A percentile compares a stretch with the other conserved stretches of the same genome.
These are phyloP conservation scores for Botrytis medusae DNA, from an alignment of 2,329 filamentous ascomycete species.

Conservation along the genomic window DNA sequence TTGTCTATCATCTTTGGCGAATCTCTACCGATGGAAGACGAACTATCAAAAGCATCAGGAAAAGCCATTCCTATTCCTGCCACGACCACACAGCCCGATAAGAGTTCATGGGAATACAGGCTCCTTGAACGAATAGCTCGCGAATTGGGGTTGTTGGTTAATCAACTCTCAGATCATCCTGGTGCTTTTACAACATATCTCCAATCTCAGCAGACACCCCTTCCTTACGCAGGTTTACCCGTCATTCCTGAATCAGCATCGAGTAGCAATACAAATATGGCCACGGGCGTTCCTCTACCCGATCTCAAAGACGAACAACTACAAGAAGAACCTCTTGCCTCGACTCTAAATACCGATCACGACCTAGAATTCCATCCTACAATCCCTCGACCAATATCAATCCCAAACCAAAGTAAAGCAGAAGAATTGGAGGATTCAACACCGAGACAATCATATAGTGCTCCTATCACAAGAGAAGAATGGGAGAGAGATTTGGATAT, in stretches of 20 bases:
- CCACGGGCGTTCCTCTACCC: neutral
- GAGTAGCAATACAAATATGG: neutral
- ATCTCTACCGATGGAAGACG: conserved; percentile 55
- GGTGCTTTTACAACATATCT: conserved; percentile 85
- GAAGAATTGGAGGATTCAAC: conserved; percentile 28
- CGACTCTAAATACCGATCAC: conserved; percentile 20
- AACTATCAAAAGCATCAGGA: conserved; percentile 36
- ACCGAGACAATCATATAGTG: conserved; percentile 25
- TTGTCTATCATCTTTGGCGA: conserved; percentile 88
- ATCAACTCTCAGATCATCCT: conserved; percentile 81
- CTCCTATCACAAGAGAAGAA: conserved; percentile 44
- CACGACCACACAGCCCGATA: conserved; percentile 31
- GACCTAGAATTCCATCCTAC: conserved; percentile 30
- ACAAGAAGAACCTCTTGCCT: conserved; percentile 29
- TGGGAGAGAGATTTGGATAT: conserved; percentile 94
- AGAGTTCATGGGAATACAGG: conserved; percentile 68
- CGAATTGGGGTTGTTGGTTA: conserved; percentile 81
- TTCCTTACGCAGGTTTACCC: conserved; percentile 78
- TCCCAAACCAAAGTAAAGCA: conserved; percentile 24
- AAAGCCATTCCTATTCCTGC: conserved; percentile 23
- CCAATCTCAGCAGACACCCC: conserved; percentile 60
- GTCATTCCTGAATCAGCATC: conserved; percentile 54
- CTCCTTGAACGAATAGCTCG: conserved; percentile 81
- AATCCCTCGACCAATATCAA: conserved; percentile 29
- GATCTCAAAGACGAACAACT: conserved; percentile 23